Evolutionary conservation across 495 filamentous ascomycete species (phyloP), one percentile per base, ranked within the genome.

Genomic region (Cercophora scortea): DNA sequence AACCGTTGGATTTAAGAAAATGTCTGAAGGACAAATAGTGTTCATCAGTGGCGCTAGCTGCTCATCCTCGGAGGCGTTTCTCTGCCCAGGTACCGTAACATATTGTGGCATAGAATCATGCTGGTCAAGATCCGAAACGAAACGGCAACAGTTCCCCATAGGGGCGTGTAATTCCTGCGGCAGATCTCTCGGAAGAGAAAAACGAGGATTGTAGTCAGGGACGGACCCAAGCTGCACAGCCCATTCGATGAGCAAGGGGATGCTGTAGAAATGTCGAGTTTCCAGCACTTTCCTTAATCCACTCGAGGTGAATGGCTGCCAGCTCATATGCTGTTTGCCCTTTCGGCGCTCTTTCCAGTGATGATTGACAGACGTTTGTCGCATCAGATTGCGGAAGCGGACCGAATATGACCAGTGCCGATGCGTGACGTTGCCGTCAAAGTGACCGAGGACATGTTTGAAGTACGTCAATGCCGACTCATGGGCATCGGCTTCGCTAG

Each of bases 351-450:
- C 40, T 18, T 61, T 56, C 60, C 54, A 65, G 43, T 45, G 36
- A 8, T 13, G 3, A 17, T 55, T 39, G 11, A 59, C 46, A 6
- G 32, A 47, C 1, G 34, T 9, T 34, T 65, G 62, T 9, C 56
- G 55, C 48, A 62, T 54, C 25, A 65, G 50, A 44, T 65, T 65
- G 15, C 60, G 52, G 42, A 65, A 56, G 13, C 57, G 51, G 6
- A 50, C 48, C 42, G 60, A 53, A 35, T 60, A 57, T 9, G 54
- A 58, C 62, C 62, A 65, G 39, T 56, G 35, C 15, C 50, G 56
- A 39, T 55, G 46, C 6, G 50, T 53, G 15, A 49, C 17, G 33
- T 55, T 54, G 15, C 56, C 55, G 39, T 63, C 51, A 12, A 57
- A 55, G 39, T 65, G 62, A 42, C 59, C 59, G 47, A 45, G 44